Percentiles rank a stretch among this genome's conserved stretches.
These are phyloP conservation scores for Citrus glauca DNA, from an alignment of 345 rosid genomes.

Conservation along the genomic window DNA sequence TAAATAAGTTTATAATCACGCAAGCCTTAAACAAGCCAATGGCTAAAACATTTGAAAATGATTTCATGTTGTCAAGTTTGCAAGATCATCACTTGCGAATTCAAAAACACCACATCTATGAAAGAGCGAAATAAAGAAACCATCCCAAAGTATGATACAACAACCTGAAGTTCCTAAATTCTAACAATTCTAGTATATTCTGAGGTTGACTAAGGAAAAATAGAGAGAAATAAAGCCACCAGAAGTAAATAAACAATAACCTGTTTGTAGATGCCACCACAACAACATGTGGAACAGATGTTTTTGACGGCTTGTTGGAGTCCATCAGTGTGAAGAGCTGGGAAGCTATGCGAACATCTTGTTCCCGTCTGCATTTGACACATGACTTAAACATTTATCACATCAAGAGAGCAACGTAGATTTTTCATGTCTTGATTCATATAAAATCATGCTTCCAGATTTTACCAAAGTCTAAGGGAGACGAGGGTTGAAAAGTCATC, in stretches of 20 bases:
- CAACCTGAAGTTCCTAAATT: not conserved
- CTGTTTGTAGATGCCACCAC: conserved; percentile 94
- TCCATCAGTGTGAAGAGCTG: conserved; percentile 83
- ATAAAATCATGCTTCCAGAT: not conserved
- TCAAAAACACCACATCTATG: not conserved
- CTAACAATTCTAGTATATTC: not conserved
- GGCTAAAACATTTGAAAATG: not conserved
- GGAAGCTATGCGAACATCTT: conserved; percentile 71
- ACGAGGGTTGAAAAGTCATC: not conserved
- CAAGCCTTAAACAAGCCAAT: not conserved
- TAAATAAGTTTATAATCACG: not conserved
- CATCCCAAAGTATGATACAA: not conserved
- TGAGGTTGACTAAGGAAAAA: not conserved
- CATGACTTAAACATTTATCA: not conserved
- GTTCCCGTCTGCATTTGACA: conserved; percentile 63
- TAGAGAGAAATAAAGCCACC: not conserved
- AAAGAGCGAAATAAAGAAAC: not conserved
- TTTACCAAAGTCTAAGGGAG: not conserved
- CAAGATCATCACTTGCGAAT: not conserved
- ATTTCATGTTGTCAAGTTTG: not conserved
- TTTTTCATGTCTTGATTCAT: not conserved
- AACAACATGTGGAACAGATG: conserved; percentile 46
- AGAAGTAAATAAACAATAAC: conserved; percentile 33
- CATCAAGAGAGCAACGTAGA: not conserved
- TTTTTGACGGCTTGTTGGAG: conserved; percentile 47